Percentiles rank a stretch among this genome's conserved stretches.
Evolutionary conservation across 176 grass and related monocot species (phyloP).

Genomic region (Paspalum vaginatum): DNA sequence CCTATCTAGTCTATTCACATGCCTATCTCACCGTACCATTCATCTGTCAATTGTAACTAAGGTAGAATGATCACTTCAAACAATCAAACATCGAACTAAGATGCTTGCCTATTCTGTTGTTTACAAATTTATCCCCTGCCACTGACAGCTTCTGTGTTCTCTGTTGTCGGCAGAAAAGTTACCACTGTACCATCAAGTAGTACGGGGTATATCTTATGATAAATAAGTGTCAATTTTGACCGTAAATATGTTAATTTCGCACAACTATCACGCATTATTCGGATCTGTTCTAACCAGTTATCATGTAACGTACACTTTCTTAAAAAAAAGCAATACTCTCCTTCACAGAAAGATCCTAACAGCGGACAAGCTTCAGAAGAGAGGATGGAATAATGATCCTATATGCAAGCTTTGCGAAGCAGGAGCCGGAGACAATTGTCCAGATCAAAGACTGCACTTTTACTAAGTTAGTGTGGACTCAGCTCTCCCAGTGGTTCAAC

Average conservation of each 20-base stretch:
- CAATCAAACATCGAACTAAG: not conserved
- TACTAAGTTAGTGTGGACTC: too few species aligned
- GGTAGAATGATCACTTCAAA: conserved; percentile 23
- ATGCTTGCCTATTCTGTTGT: not conserved
- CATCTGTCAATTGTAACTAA: not conserved
- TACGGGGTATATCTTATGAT: not conserved
- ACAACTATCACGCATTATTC: not conserved
- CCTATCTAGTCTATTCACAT: too few species aligned
- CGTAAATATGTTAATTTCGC: not conserved
- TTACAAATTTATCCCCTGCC: not conserved
- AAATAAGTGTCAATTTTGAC: not conserved
- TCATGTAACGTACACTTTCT: not conserved
- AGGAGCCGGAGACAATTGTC: too few species aligned
- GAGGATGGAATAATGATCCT: too few species aligned
- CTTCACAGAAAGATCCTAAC: too few species aligned
- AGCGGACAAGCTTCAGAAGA: too few species aligned
- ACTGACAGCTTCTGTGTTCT: not conserved
- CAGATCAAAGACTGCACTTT: too few species aligned
- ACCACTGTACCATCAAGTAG: not conserved
- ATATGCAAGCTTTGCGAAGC: too few species aligned
- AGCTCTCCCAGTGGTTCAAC: too few species aligned
- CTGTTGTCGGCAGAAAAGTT: too few species aligned
- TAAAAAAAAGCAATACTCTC: too few species aligned
- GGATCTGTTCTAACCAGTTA: not conserved
- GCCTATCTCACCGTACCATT: not conserved